phyloP scores from a whole-genome alignment of 2,329 filamentous ascomycete genomes.

The Sphaerostilbella broomeana region DNA sequence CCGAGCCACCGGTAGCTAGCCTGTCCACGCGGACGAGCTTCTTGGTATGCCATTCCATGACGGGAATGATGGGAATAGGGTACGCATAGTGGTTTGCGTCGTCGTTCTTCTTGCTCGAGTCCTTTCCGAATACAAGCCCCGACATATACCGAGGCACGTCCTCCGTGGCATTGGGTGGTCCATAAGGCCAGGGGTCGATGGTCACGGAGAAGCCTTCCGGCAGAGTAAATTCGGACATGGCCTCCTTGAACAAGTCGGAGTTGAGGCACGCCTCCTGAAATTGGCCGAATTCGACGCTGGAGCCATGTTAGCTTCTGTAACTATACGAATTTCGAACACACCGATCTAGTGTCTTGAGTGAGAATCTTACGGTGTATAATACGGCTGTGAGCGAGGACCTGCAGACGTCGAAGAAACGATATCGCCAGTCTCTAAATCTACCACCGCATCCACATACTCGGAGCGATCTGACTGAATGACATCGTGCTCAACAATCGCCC shows the following conservation, averaged over 20 bases:
- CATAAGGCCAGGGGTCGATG: constrained; percentile 63
- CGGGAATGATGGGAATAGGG: constrained; percentile 51
- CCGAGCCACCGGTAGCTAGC: constrained; percentile 41
- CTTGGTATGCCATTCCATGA: constrained; percentile 52
- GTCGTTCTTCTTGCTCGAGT: constrained; percentile 35
- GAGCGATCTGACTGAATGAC: constrained; percentile 27
- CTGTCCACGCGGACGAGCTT: constrained; percentile 52
- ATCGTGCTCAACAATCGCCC: constrained; percentile 41
- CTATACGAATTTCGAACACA: too few relatives aligned
- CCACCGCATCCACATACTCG: constrained; percentile 31
- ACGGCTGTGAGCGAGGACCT: constrained; percentile 29
- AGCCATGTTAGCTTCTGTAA: not conserved
- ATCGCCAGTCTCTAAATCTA: constrained; percentile 30
- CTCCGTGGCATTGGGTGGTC: constrained; percentile 35
- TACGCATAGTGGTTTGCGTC: constrained; percentile 59
- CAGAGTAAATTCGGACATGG: constrained; percentile 40
- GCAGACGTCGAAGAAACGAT: constrained; percentile 23
- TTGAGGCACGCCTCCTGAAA: constrained; percentile 36
- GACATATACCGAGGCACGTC: constrained; percentile 40
- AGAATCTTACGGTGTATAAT: constrained; percentile 26
- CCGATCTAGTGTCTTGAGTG: too few relatives aligned
- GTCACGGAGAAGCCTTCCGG: constrained; percentile 38
- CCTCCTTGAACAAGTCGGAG: constrained; percentile 40
- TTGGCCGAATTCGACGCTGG: constrained; percentile 34
- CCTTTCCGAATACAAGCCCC: constrained; percentile 43